Base-by-base conservation (phyloP, 352 stramenopile species). In the Aphanomyces invadans region DNA sequence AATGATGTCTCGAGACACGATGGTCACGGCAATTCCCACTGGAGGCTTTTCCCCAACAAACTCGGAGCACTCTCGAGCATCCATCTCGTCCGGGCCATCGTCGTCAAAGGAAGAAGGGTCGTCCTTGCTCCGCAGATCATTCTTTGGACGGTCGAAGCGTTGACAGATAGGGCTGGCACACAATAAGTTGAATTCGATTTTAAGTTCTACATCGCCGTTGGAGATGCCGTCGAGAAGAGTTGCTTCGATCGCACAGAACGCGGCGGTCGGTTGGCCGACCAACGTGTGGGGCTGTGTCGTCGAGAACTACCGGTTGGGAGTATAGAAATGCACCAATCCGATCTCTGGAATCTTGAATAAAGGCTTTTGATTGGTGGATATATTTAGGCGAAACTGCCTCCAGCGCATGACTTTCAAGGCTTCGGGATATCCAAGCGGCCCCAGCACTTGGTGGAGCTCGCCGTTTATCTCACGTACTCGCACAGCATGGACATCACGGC, bases 401-500 rank as follows among this genome's bases (percentile, higher is more conserved):
- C 36, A 15, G n/a, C n/a, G n/a, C n/a, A 42, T 42, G 7, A 42
- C 15, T 42, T 42, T 42, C 15, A 15, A 42, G 36, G 2, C 29
- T 44, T 2, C 10, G 36, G 9, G 25, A 15, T 7, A 57, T 1
- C 15, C 49, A 21, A 57, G 29, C 29, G 12, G 49, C 49, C 12
- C 23, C 49, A 57, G 25, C 49, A 33, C 19, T 11, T 21, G 52
- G 5, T 45, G 10, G 2, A 19, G 52, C 21, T 46, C 32, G 28
- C 17, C 36, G 36, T 7, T 42, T 42, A 15, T 42, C 7, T 15
- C 36, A 42, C 36, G 7, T 15, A 42, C 36, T 42, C 36, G 7
- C 36, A 42, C 36, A 15, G 7, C 19, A 64, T 64, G 55, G 55
- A 64, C 25, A 64, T 64, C 55, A 64, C 36, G 28, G 17, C 55